These are phyloP conservation scores for Colletotrichum australisinense DNA, from an alignment of 2,329 filamentous ascomycete species.

Conservation along the genomic window DNA sequence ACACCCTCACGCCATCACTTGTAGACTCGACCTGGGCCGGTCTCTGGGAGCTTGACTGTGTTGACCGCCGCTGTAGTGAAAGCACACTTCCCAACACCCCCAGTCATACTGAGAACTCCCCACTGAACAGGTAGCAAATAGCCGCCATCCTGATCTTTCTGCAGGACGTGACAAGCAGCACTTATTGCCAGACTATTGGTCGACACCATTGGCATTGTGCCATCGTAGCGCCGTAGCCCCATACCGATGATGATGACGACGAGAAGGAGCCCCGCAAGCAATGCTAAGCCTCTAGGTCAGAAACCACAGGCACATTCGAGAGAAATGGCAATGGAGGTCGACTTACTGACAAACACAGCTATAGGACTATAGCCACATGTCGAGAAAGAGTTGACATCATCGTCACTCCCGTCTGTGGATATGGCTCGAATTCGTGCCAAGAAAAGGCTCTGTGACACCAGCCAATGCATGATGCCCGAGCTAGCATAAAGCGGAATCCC, in stretches of 20 bases:
- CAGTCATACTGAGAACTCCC: not conserved
- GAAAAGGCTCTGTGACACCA: slow-evolving; percentile 60
- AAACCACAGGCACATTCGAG: no score
- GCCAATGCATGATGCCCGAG: slow-evolving; percentile 57
- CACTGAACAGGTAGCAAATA: not conserved
- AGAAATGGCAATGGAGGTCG: not conserved
- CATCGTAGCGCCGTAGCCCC: slow-evolving; percentile 43
- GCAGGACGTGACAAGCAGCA: slow-evolving; percentile 4
- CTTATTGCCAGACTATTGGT: slow-evolving; percentile 9
- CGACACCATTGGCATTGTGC: slow-evolving; percentile 43
- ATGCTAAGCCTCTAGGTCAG: slow-evolving; percentile 24
- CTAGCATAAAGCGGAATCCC: slow-evolving; percentile 50
- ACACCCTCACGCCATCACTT: not conserved
- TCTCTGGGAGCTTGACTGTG: not conserved
- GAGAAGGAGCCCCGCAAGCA: slow-evolving; percentile 30
- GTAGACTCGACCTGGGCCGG: not conserved
- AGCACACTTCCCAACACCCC: not conserved
- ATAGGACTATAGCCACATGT: slow-evolving; percentile 45
- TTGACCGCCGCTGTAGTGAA: not conserved
- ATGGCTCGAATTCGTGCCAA: slow-evolving; percentile 49
- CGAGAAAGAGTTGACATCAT: slow-evolving; percentile 43
- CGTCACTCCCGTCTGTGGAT: slow-evolving; percentile 37
- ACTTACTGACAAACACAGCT: slow-evolving; percentile 40
- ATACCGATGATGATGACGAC: slow-evolving; percentile 36
- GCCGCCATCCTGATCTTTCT: not conserved